Conservation (phyloP, 257 asterid genomes). For the Striga asiatica region DNA sequence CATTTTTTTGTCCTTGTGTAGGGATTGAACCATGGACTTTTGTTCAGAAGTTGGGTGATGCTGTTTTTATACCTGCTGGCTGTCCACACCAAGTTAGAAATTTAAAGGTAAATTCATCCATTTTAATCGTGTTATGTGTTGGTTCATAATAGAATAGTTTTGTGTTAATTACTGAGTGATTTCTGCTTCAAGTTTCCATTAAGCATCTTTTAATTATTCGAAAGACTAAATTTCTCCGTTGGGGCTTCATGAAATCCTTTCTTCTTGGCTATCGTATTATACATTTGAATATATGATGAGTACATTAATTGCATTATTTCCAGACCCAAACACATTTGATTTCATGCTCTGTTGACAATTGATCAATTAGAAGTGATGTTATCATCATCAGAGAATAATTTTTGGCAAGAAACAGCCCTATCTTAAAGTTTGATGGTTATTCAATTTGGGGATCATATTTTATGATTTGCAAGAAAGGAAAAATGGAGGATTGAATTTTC, state of each 20-base stretch:
- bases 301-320: not conserved
- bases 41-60: slow-evolving; percentile 73
- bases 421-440: not conserved
- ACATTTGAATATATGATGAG: not conserved
- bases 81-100: slow-evolving; percentile 96
- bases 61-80: slow-evolving; percentile 86
- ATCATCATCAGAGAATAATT: not conserved
- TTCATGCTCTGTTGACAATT: not conserved
- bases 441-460: too few relatives aligned
- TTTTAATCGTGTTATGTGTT: not conserved
- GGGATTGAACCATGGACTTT: slow-evolving; percentile 94
- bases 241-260: not conserved
- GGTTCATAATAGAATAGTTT: not conserved
- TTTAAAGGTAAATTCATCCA: slow-evolving; percentile 43
- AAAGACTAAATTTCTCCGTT: not conserved
- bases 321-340: not conserved
- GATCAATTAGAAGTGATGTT: not conserved
- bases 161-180: not conserved
- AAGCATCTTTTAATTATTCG: not conserved
- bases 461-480: too few relatives aligned
- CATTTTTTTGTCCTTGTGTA: slow-evolving; percentile 18
- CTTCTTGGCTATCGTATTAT: not conserved
- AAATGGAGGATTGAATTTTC: too few relatives aligned
- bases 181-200: not conserved
- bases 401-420: not conserved